A percentile compares a stretch with the other conserved stretches of the same genome.
Evolutionary conservation across 768 basidiomycete genomes (phyloP).

Genomic region (Amanita brunnescens): DNA sequence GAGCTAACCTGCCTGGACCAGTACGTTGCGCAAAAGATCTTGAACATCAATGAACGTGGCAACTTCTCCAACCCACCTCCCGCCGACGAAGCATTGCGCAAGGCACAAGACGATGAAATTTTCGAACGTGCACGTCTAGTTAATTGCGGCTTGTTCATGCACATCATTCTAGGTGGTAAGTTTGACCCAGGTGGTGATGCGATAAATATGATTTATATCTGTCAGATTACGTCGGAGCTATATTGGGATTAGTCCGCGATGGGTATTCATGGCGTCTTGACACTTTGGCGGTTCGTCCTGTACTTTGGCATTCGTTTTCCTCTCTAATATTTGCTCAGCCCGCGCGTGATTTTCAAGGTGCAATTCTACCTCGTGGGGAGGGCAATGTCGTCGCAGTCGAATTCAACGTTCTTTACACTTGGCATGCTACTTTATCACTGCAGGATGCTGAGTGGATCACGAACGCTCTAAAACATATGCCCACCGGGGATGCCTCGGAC

Average conservation of each 20-base stretch:
- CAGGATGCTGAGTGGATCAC: conserved; percentile 51
- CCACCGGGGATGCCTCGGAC: conserved; percentile 31
- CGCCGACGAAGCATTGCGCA: conserved; percentile 15
- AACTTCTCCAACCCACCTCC: conserved; percentile 27
- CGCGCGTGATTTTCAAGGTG: conserved; percentile 42
- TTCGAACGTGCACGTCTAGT: conserved; percentile 67
- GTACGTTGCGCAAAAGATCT: conserved; percentile 62
- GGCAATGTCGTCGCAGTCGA: conserved; percentile 75
- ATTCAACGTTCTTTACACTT: conserved; percentile 58
- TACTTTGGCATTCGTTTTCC: not conserved
- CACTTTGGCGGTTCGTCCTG: conserved; percentile 43
- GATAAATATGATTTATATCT: not conserved
- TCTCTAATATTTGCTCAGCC: conserved; percentile 23
- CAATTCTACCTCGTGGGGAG: conserved; percentile 51
- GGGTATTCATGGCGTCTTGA: conserved; percentile 59
- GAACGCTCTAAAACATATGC: conserved; percentile 32
- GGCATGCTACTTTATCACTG: conserved; percentile 57
- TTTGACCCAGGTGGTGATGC: not conserved
- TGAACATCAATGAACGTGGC: conserved; percentile 59
- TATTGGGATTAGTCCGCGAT: conserved; percentile 62
- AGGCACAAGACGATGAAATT: conserved; percentile 65
- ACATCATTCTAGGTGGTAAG: conserved; percentile 52
- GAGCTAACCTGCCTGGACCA: conserved; percentile 17
- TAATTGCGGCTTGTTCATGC: conserved; percentile 66
- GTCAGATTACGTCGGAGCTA: conserved; percentile 64